Conservation (phyloP, 805 yeast species). For the Barnettozyma populi region DNA sequence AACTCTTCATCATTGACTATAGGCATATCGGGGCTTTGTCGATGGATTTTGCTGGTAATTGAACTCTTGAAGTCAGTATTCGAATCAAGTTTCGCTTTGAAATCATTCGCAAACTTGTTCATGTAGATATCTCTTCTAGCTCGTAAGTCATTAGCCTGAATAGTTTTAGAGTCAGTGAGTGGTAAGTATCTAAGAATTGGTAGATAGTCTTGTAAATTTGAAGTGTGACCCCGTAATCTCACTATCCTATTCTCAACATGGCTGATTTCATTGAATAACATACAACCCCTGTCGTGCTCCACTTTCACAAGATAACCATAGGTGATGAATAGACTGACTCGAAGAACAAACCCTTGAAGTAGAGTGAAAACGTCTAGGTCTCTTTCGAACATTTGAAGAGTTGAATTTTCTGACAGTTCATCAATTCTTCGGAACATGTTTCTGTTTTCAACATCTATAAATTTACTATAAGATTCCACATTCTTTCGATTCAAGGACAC, state of each 20-base stretch:
- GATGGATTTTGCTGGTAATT: constrained; percentile 28
- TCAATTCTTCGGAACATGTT: constrained; percentile 21
- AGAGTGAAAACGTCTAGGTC: constrained; percentile 38
- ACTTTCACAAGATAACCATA: constrained; percentile 48
- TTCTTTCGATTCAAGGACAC: constrained; percentile 35
- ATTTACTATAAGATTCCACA: constrained; percentile 27
- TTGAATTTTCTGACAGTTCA: constrained; percentile 8
- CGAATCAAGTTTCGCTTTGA: constrained; percentile 23
- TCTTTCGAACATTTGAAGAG: constrained; percentile 12
- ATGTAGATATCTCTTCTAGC: constrained; percentile 46
- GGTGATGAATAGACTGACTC: constrained; percentile 44
- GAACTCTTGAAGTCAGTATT: constrained; percentile 26
- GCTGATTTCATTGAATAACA: constrained; percentile 46
- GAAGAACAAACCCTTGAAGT: constrained; percentile 46
- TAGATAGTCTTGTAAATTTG: constrained; percentile 50
- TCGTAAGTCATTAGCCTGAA: constrained; percentile 30
- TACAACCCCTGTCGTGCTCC: constrained; percentile 28
- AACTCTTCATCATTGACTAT: constrained; percentile 37
- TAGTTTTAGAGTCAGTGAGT: constrained; percentile 13
- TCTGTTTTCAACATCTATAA: constrained; percentile 38
- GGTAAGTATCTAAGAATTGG: constrained; percentile 38
- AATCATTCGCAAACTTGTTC: constrained; percentile 30
- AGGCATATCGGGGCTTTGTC: constrained; percentile 12
- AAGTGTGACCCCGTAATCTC: constrained; percentile 50
- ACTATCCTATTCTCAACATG: constrained; percentile 52